phyloP scores from a whole-genome alignment of 2,329 filamentous ascomycete genomes.

The Stagonosporopsis chrysanthemi region DNA sequence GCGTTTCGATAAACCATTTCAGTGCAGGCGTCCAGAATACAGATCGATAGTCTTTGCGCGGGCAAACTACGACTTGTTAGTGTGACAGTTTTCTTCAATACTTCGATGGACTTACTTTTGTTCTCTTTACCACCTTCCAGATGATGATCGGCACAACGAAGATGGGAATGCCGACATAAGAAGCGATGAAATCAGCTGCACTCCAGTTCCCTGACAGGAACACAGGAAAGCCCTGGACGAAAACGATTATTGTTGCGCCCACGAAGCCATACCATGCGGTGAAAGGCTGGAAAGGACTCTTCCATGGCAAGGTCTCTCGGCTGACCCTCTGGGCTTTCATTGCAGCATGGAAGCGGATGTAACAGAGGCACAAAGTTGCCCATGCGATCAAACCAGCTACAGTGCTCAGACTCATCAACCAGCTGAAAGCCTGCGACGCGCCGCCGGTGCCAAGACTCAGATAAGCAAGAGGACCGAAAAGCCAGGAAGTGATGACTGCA shows the following conservation, averaged over 20 bases:
- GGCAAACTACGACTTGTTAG: constrained; percentile 21
- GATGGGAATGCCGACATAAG: constrained; percentile 59
- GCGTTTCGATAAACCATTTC: neutral
- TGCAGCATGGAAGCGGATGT: constrained; percentile 73
- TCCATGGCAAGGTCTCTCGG: constrained; percentile 67
- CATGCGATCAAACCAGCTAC: constrained; percentile 63
- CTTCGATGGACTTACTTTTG: constrained; percentile 13
- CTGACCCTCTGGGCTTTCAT: constrained; percentile 69
- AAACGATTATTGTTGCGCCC: constrained; percentile 70
- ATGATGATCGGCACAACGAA: constrained; percentile 31
- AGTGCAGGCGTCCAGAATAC: constrained; percentile 20
- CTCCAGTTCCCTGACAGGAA: constrained; percentile 74
- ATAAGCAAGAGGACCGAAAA: constrained; percentile 65
- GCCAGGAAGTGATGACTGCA: constrained; percentile 67
- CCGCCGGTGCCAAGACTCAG: constrained; percentile 72
- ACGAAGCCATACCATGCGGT: constrained; percentile 68
- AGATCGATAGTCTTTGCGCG: constrained; percentile 25
- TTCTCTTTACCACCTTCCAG: constrained; percentile 27
- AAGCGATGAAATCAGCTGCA: constrained; percentile 50
- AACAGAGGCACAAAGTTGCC: constrained; percentile 66
- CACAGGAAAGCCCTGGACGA: constrained; percentile 76
- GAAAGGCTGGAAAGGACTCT: constrained; percentile 72
- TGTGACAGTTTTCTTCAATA: neutral
- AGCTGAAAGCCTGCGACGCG: constrained; percentile 68
- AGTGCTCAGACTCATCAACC: constrained; percentile 75